Evolutionary conservation across 495 filamentous ascomycete species (phyloP).

Genomic region (Parathielavia hyrcaniae): DNA sequence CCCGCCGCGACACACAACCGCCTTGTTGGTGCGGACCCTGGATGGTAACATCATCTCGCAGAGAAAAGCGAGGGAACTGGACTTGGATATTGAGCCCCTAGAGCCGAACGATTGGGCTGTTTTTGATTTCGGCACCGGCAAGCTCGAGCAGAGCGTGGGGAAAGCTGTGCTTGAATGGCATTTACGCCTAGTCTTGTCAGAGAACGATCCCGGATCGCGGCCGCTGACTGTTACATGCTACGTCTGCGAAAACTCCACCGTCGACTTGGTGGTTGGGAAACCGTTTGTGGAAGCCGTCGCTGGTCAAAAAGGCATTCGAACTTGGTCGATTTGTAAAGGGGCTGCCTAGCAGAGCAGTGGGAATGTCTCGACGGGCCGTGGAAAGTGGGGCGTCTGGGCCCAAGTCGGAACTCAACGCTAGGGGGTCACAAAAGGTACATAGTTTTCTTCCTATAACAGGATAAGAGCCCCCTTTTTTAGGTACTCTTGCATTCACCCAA

Average conservation of each 20-base stretch:
- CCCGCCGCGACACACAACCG: not conserved
- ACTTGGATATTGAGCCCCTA: not conserved
- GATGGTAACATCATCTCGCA: conserved; percentile 1
- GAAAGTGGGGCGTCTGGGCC: too few relatives aligned
- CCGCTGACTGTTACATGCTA: not conserved
- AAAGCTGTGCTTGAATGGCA: not conserved
- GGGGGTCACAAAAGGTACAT: too few relatives aligned
- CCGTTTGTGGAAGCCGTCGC: not conserved
- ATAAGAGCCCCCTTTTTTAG: too few relatives aligned
- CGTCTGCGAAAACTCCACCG: not conserved
- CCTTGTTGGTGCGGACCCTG: not conserved
- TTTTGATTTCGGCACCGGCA: conserved; percentile 2
- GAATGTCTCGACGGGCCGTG: too few relatives aligned
- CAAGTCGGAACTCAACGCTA: too few relatives aligned
- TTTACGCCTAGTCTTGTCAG: too few relatives aligned
- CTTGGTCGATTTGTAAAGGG: too few relatives aligned
- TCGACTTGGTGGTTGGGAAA: not conserved
- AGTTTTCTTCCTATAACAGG: too few relatives aligned
- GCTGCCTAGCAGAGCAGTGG: too few relatives aligned
- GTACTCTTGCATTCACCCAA: too few relatives aligned
- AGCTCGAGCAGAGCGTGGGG: not conserved
- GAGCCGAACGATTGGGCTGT: not conserved
- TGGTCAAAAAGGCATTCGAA: not conserved
- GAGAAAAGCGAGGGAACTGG: not conserved
- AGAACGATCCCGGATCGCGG: not conserved